These are phyloP conservation scores for Lentithecium fluviatile DNA, from an alignment of 495 filamentous ascomycete species.

Conservation along the genomic window DNA sequence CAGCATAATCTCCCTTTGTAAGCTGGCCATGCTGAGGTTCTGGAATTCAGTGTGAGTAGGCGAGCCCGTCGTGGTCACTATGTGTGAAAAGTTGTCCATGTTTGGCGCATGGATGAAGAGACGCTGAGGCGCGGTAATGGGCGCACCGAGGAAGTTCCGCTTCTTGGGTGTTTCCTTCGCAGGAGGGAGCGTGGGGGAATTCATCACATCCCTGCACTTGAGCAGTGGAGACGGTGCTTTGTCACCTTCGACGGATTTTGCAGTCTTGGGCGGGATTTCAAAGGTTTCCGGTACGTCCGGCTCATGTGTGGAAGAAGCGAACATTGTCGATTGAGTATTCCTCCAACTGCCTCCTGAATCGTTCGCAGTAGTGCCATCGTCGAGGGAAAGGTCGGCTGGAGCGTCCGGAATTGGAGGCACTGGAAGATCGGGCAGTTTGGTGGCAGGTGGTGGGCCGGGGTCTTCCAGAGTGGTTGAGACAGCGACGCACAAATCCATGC, in stretches of 20 bases:
- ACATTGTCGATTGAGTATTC: conserved; percentile 50
- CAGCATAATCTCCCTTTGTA: conserved; percentile 65
- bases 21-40: conserved; percentile 50
- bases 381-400: conserved; percentile 39
- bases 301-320: conserved; percentile 38
- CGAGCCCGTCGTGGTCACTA: conserved; percentile 19
- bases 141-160: too few species aligned
- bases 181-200: conserved; percentile 59
- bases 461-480: conserved; percentile 38
- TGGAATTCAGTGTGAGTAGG: conserved; percentile 31
- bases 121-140: conserved; percentile 9
- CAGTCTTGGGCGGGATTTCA: conserved; percentile 16
- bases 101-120: neutral
- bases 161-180: conserved; percentile 16
- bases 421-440: conserved; percentile 44
- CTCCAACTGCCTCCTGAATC: conserved; percentile 44
- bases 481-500: conserved; percentile 55
- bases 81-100: conserved; percentile 38
- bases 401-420: conserved; percentile 40
- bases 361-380: conserved; percentile 37
- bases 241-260: conserved; percentile 35
- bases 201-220: conserved; percentile 44
- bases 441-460: conserved; percentile 39
- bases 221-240: conserved; percentile 30
- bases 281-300: conserved; percentile 19